Evolutionary conservation across 805 yeast species (phyloP), one percentile per base, ranked within the genome.

Genomic region (Yarrowia bubula): DNA sequence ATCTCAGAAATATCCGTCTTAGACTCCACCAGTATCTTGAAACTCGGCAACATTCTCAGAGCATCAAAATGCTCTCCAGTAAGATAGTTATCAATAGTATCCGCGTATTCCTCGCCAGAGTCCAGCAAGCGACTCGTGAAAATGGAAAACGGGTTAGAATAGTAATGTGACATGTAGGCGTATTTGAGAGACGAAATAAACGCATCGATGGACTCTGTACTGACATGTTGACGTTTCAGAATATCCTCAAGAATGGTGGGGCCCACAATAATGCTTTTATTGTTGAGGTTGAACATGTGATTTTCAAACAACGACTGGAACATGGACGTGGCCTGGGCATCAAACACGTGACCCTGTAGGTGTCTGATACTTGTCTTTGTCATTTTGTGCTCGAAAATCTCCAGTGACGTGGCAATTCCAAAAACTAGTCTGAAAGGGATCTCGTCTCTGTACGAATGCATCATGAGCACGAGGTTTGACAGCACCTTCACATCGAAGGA

Each of bases 11-110:
- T 72, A 44, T 72, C 71, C 0, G 33, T 14, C 64, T 37, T 38
- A 74, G 58, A 41, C 37, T 70, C 72, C 6, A 76, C 66, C 55
- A 69, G 68, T 18, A 65, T 51, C 48, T 66, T 69, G 66, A 78
- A 78, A 0, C 82, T 78, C 0, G 79, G 78, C 37, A 79, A 68
- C 69, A 72, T 70, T 43, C 79, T 70, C 1, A 78, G 62, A 1
- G 77, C 74, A 3, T 58, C 48, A 13, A 65, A 53, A 50, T 76
- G 71, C 4, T 61, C 50, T 3, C 69, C 57, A 1, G 69, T 65
- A 6, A 65, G 51, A 4, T 31, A 53, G 22, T 47, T 43, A 14
- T 18, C 32, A 28, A 18, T 48, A 44, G 48, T 31, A 14, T 60
- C 39, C 18, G 46, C 47, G 28, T 31, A 55, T 4, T 41, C 47